These are phyloP conservation scores for Trametes gibbosa DNA, from an alignment of 768 basidiomycete genomes.

Conservation along the genomic window DNA sequence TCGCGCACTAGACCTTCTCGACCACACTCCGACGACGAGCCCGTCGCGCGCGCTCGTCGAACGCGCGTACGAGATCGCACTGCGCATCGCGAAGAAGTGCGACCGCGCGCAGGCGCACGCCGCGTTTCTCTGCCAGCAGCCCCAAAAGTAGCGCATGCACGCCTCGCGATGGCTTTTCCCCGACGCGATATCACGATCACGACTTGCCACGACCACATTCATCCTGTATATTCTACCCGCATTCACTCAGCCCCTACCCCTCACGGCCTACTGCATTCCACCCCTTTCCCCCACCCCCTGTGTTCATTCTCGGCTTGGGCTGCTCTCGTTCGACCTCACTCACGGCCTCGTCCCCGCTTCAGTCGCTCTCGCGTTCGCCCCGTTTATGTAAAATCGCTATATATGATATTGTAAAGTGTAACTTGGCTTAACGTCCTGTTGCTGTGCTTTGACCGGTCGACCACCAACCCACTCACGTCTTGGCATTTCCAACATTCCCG, in stretches of 20 bases:
- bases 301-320: background rate
- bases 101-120: conserved; percentile 58
- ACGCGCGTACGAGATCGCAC: conserved; percentile 54
- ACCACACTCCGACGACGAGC: conserved; percentile 47
- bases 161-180: background rate
- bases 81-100: conserved; percentile 58
- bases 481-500: conserved; percentile 6
- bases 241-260: background rate
- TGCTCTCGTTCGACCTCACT: background rate
- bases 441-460: conserved; percentile 1
- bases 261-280: background rate
- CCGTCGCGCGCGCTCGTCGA: conserved; percentile 52
- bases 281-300: background rate
- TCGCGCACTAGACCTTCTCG: conserved; percentile 44
- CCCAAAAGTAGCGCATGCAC: conserved; percentile 11
- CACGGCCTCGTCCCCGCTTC: background rate
- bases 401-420: conserved; percentile 9
- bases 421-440: background rate
- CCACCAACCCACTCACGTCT: conserved; percentile 2
- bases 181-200: conserved; percentile 5
- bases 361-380: background rate
- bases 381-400: background rate
- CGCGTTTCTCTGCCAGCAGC: conserved; percentile 35
- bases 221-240: background rate
- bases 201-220: background rate